Evolutionary conservation across 2,329 filamentous ascomycete species (phyloP).

Genomic region (Neopestalotiopsis sp.): DNA sequence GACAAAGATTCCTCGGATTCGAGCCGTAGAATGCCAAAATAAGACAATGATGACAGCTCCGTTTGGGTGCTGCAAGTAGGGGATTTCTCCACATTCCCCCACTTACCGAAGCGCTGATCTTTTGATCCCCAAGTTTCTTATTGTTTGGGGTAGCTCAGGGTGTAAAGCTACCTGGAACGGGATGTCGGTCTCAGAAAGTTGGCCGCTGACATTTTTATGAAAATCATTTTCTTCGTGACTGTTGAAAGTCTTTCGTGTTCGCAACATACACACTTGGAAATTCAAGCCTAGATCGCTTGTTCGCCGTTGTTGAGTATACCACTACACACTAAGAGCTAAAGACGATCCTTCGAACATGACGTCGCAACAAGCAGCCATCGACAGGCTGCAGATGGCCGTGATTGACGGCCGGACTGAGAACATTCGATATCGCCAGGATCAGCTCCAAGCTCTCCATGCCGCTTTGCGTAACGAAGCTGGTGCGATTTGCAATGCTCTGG

Average conservation of each 20-base stretch:
- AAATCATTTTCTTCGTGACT: not conserved
- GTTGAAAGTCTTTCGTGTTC: not conserved
- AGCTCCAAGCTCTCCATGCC: slow-evolving; percentile 43
- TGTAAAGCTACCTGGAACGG: not conserved
- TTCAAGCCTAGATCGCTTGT: not conserved
- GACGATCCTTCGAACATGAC: slow-evolving; percentile 16
- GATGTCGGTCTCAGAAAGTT: not conserved
- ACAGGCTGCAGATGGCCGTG: slow-evolving; percentile 39
- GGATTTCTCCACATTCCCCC: slow-evolving; percentile 9
- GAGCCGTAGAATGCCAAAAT: not conserved
- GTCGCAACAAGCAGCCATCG: slow-evolving; percentile 25
- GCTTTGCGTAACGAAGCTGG: slow-evolving; percentile 34
- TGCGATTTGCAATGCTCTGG: slow-evolving; percentile 38
- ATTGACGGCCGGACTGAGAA: slow-evolving; percentile 45
- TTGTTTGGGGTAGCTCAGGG: slow-evolving; percentile 9
- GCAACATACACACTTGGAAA: not conserved
- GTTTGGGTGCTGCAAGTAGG: not conserved
- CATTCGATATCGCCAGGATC: slow-evolving; percentile 42
- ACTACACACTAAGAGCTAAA: not conserved
- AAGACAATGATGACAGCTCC: slow-evolving; percentile 11
- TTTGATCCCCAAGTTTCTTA: slow-evolving; percentile 1
- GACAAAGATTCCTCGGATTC: slow-evolving; percentile 6
- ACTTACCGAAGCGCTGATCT: slow-evolving; percentile 16
- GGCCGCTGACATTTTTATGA: not conserved
- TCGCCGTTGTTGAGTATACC: not conserved